These are phyloP conservation scores for Leccinum truebloodii DNA, from an alignment of 768 basidiomycete genomes.

Conservation along the genomic window DNA sequence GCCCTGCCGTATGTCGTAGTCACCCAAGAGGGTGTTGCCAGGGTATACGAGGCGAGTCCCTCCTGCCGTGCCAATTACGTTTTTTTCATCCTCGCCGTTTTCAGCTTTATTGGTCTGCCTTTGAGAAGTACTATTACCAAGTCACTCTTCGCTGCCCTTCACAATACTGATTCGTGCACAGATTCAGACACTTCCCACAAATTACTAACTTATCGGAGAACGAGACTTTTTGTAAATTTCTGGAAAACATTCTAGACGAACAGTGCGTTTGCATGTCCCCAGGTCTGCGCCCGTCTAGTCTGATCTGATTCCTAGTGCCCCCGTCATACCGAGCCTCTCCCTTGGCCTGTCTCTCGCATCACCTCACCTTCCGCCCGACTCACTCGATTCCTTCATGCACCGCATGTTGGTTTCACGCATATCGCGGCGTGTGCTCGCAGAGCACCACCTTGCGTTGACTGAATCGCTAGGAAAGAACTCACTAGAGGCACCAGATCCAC, in stretches of 20 bases:
- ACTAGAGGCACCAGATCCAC: conserved; percentile 47
- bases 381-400: conserved; percentile 83
- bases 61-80: neutral
- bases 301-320: conserved; percentile 48
- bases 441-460: conserved; percentile 86
- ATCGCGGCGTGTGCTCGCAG: conserved; percentile 83
- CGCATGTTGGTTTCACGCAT: conserved; percentile 91
- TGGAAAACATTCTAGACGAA: conserved; percentile 62
- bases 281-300: neutral
- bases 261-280: conserved; percentile 55
- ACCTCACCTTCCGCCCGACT: conserved; percentile 72
- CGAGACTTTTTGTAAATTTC: conserved; percentile 72
- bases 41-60: conserved; percentile 77
- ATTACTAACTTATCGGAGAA: conserved; percentile 77
- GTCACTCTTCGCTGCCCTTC: neutral
- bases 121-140: conserved; percentile 61
- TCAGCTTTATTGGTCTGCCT: conserved; percentile 85
- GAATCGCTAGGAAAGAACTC: conserved; percentile 44
- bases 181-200: conserved; percentile 72
- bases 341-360: conserved; percentile 87
- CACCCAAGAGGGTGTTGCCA: conserved; percentile 78
- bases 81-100: conserved; percentile 1
- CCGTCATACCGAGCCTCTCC: conserved; percentile 78
- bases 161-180: conserved; percentile 32
- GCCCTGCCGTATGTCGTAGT: conserved; percentile 84